Conservation (phyloP, 768 basidiomycete species). For the Boletellus emodensis region DNA sequence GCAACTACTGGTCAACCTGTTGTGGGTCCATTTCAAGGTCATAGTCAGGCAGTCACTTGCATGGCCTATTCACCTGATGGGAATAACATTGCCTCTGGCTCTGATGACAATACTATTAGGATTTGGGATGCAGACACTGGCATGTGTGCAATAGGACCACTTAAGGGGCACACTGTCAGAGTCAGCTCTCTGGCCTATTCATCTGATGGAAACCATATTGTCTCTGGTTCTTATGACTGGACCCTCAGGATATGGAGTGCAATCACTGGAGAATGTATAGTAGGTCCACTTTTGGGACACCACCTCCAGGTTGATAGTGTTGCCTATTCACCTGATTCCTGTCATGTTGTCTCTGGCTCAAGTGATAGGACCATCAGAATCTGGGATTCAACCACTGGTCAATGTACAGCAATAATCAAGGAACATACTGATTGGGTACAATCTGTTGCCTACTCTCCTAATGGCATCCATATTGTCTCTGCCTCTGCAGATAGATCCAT, state of each 20-base stretch:
- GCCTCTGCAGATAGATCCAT: constrained; percentile 19
- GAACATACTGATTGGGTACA: constrained; percentile 5
- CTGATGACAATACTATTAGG: constrained; percentile 9
- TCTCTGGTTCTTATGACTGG: constrained; percentile 10
- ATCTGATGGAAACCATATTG: constrained; percentile 20
- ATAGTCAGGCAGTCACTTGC: background rate
- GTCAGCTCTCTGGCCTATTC: constrained; percentile 16
- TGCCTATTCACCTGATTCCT: constrained; percentile 24
- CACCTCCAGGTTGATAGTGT: background rate
- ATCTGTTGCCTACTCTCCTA: constrained; percentile 24
- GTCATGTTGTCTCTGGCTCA: constrained; percentile 16
- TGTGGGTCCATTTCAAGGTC: background rate
- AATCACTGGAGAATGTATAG: constrained; percentile 4
- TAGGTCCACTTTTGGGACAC: constrained; percentile 10
- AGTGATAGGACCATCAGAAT: constrained; percentile 12
- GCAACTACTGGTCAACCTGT: constrained; percentile 14
- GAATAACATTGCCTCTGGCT: constrained; percentile 12
- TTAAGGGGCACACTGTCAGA: constrained; percentile 3
- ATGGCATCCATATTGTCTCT: constrained; percentile 23
- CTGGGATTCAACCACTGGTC: constrained; percentile 16
- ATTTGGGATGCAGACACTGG: constrained; percentile 21
- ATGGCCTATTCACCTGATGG: constrained; percentile 28
- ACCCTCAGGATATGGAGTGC: constrained; percentile 18
- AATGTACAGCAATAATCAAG: constrained; percentile 5
- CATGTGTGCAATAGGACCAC: constrained; percentile 9